phyloP scores from a whole-genome alignment of 208 protist genomes.

The Crithidia thermophila region DNA sequence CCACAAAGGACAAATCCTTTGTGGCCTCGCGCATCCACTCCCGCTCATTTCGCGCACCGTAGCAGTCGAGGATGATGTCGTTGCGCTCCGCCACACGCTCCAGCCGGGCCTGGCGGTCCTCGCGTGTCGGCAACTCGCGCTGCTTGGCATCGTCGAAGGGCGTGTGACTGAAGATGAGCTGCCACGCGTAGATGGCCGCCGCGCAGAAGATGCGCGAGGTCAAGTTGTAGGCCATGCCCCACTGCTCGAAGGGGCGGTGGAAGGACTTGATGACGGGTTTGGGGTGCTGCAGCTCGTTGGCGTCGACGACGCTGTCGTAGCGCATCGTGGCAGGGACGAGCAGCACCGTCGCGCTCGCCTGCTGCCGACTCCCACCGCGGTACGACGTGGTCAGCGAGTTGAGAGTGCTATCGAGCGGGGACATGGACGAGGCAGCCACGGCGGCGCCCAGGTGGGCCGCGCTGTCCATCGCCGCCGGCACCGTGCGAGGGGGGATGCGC shows the following conservation, averaged over 20 bases:
- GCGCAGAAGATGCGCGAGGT: slow-evolving; percentile 68
- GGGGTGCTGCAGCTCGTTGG: slow-evolving; percentile 56
- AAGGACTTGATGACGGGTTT: slow-evolving; percentile 57
- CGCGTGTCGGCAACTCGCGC: slow-evolving; percentile 58
- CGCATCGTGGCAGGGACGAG: slow-evolving; percentile 38
- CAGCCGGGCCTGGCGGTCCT: slow-evolving; percentile 68
- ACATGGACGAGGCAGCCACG: neutral
- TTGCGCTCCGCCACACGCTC: slow-evolving; percentile 88
- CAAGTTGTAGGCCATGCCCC: slow-evolving; percentile 68
- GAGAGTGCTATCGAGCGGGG: slow-evolving; percentile 7
- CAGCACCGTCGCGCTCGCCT: slow-evolving; percentile 8
- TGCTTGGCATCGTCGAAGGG: slow-evolving; percentile 92
- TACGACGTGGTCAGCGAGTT: slow-evolving; percentile 11
- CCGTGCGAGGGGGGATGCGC: slow-evolving; percentile 12
- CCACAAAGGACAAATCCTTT: slow-evolving; percentile 81
- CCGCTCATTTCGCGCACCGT: slow-evolving; percentile 71
- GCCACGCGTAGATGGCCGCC: slow-evolving; percentile 89
- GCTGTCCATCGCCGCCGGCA: slow-evolving; percentile 8
- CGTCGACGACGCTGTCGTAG: slow-evolving; percentile 66
- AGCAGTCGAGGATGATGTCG: slow-evolving; percentile 90
- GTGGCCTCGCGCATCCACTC: slow-evolving; percentile 90
- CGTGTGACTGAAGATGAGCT: slow-evolving; percentile 91
- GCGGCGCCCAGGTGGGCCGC: neutral
- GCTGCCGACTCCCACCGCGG: neutral
- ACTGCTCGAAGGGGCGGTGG: slow-evolving; percentile 79